phyloP scores from a whole-genome alignment of 2,329 filamentous ascomycete species.

The Colletotrichum gloeosporioides region DNA sequence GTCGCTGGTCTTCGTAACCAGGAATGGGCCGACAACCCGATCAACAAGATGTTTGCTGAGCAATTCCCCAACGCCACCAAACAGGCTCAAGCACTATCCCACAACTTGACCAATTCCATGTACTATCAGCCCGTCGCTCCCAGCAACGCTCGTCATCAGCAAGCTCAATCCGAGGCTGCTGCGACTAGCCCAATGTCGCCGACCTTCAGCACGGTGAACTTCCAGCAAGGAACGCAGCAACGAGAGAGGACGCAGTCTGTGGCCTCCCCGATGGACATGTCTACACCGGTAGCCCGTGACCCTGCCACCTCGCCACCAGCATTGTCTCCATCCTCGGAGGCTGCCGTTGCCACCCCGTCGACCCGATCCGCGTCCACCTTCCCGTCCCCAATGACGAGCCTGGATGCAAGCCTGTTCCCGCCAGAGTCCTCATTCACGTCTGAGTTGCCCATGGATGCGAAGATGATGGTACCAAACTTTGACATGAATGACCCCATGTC shows the following conservation, averaged over 20 bases:
- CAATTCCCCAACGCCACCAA: constrained; percentile 46
- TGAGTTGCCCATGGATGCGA: constrained; percentile 46
- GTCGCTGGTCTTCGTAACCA: constrained; percentile 37
- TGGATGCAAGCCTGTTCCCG: constrained; percentile 27
- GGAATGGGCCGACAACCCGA: constrained; percentile 48
- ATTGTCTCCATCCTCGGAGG: constrained; percentile 30
- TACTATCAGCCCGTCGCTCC: constrained; percentile 8
- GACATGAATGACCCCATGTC: constrained; percentile 32
- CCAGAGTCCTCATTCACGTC: constrained; percentile 44
- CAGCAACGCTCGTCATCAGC: not conserved
- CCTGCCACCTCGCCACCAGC: constrained; percentile 30
- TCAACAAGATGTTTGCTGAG: constrained; percentile 52
- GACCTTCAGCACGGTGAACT: not conserved
- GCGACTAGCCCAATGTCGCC: not conserved
- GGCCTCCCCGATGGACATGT: constrained; percentile 25
- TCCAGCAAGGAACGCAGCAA: constrained; percentile 27
- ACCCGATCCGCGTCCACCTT: constrained; percentile 27
- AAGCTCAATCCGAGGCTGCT: not conserved
- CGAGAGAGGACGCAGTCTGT: not conserved
- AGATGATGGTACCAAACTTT: constrained; percentile 42
- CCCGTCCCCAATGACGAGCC: constrained; percentile 24
- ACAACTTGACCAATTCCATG: constrained; percentile 19
- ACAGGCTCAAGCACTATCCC: constrained; percentile 30
- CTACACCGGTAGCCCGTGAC: not conserved
- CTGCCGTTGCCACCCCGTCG: constrained; percentile 7